These are phyloP conservation scores for Peniophora sp. DNA, from an alignment of 1,284 basidiomycete species.

Conservation along the genomic window DNA sequence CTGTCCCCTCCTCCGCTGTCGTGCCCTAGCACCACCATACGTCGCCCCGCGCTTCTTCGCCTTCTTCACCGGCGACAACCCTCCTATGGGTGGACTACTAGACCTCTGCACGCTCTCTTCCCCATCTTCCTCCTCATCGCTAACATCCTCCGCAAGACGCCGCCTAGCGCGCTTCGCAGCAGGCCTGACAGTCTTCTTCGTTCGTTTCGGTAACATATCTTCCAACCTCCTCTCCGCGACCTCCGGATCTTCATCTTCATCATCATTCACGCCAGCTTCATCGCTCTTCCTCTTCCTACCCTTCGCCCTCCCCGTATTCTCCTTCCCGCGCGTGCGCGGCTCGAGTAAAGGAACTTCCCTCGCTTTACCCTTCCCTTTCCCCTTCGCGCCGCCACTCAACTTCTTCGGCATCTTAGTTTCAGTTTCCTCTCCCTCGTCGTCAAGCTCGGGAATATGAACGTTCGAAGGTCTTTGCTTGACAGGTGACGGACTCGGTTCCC, in stretches of 20 bases:
- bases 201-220: constrained; percentile 11
- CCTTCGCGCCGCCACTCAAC: constrained; percentile 3
- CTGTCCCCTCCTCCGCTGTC: constrained; percentile 7
- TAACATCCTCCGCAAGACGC: constrained; percentile 1
- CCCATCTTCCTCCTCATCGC: constrained; percentile 5
- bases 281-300: background rate
- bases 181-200: background rate
- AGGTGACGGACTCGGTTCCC: constrained; percentile 13
- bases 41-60: constrained; percentile 7
- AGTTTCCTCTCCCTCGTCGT: constrained; percentile 9
- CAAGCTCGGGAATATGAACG: constrained; percentile 2
- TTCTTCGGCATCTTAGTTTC: constrained; percentile 6
- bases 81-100: constrained; percentile 1
- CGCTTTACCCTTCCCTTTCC: constrained; percentile 6
- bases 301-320: constrained; percentile 5
- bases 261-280: constrained; percentile 2
- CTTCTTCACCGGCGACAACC: background rate
- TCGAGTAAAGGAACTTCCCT: background rate
- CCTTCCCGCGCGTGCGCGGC: constrained; percentile 5
- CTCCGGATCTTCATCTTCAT: constrained; percentile 16
- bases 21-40: constrained; percentile 1
- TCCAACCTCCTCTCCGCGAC: constrained; percentile 16
- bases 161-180: constrained; percentile 8
- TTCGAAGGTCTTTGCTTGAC: constrained; percentile 7
- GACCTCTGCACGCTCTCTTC: constrained; percentile 1